phyloP scores from a whole-genome alignment of 1,284 basidiomycete species.

The Neonothopanus nambi region DNA sequence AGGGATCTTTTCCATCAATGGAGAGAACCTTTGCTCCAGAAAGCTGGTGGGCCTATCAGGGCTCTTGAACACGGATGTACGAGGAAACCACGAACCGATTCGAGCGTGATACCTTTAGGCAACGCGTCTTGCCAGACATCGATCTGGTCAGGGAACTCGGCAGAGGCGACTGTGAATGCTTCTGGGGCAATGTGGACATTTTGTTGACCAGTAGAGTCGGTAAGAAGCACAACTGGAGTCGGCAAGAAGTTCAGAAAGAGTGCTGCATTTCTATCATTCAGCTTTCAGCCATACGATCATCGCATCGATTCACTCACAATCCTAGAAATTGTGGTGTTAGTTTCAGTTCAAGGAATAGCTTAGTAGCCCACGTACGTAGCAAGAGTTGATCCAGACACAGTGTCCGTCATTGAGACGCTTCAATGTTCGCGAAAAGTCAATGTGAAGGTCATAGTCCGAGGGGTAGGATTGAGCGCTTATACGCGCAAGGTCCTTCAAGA shows the following conservation, averaged over 20 bases:
- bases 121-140: conserved; percentile 55
- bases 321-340: conserved; percentile 47
- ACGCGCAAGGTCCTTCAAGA: conserved; percentile 48
- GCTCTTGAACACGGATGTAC: neutral
- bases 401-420: conserved; percentile 59
- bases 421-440: conserved; percentile 54
- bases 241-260: conserved; percentile 56
- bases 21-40: conserved; percentile 53
- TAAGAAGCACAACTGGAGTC: conserved; percentile 51
- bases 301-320: conserved; percentile 37
- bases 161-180: conserved; percentile 51
- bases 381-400: conserved; percentile 19
- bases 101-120: conserved; percentile 45
- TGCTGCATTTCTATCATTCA: conserved; percentile 24
- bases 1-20: conserved; percentile 55
- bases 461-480: conserved; percentile 46
- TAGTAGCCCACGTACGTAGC: conserved; percentile 15
- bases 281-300: neutral
- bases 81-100: conserved; percentile 35
- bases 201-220: conserved; percentile 44
- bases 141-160: conserved; percentile 54
- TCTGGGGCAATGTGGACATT: conserved; percentile 56
- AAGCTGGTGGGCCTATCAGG: conserved; percentile 35
- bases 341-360: conserved; percentile 44
- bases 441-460: conserved; percentile 54